phyloP scores from a whole-genome alignment of 495 filamentous ascomycete species.

The Xanthoparmelia taractica region DNA sequence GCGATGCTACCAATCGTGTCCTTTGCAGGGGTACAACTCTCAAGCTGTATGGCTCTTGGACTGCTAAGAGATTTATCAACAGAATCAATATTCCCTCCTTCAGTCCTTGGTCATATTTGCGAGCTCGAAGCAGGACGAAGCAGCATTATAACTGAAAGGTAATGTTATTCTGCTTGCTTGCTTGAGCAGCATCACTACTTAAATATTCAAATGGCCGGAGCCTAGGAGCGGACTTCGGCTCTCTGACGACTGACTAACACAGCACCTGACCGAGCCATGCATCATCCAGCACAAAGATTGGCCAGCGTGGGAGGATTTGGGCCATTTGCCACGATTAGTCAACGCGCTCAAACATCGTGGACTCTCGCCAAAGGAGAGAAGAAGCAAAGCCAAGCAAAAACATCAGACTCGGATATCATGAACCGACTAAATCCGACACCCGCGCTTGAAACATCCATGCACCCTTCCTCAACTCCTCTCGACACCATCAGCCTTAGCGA shows the following conservation, averaged over 20 bases:
- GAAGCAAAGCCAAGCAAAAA: neutral
- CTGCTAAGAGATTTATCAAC: neutral
- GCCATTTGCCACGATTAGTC: too few relatives aligned
- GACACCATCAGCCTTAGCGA: neutral
- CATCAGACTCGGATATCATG: neutral
- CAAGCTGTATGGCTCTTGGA: neutral
- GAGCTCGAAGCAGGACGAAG: neutral
- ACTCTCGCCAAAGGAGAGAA: neutral
- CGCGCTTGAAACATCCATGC: neutral
- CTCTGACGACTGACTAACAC: too few relatives aligned
- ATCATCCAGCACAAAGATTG: too few relatives aligned
- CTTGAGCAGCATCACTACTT: too few relatives aligned
- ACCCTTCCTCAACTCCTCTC: neutral
- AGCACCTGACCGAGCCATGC: too few relatives aligned
- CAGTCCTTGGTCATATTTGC: neutral
- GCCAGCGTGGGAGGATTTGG: too few relatives aligned
- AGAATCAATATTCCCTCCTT: neutral
- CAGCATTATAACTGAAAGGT: neutral
- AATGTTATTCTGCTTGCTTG: neutral
- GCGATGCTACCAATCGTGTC: neutral
- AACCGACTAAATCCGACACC: neutral
- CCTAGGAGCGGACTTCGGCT: too few relatives aligned
- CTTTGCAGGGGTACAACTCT: neutral
- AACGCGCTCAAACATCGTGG: too few relatives aligned
- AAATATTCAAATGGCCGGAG: too few relatives aligned